These are phyloP conservation scores for Jaltomata sinuosa DNA, from an alignment of 257 asterid genomes.

Conservation along the genomic window DNA sequence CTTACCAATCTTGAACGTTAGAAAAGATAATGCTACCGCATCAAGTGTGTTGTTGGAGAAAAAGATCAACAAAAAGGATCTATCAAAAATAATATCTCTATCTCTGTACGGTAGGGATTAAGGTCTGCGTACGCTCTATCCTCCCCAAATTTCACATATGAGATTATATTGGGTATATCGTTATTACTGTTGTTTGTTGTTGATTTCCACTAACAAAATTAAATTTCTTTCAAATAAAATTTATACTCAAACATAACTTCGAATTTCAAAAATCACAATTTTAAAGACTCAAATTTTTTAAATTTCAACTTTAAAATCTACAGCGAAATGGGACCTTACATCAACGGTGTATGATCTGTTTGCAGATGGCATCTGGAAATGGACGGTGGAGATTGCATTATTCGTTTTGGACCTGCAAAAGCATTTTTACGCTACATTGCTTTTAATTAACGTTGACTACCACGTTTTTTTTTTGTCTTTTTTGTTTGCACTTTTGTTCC, in stretches of 20 bases:
- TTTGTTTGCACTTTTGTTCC: not conserved
- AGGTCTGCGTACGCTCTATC: not conserved
- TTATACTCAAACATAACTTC: not conserved
- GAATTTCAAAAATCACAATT: not conserved
- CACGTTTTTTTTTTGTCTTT: not conserved
- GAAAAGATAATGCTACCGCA: too few species aligned
- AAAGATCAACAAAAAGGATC: too few species aligned
- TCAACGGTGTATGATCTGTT: conserved; percentile 12
- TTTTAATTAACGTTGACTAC: conserved; percentile 10
- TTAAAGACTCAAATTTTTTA: not conserved
- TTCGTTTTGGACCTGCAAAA: conserved; percentile 5
- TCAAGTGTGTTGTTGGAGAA: too few species aligned
- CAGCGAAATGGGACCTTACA: accelerated
- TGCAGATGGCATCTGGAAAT: not conserved
- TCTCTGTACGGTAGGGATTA: not conserved
- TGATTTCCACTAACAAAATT: too few species aligned
- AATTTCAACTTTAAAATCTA: not conserved
- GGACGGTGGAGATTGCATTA: conserved; percentile 31
- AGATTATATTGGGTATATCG: not conserved
- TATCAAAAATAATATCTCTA: not conserved
- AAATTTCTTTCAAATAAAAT: not conserved
- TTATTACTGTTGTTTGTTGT: too few species aligned
- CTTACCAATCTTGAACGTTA: too few species aligned
- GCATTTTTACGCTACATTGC: not conserved
- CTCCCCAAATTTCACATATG: not conserved